Conservation (phyloP, 768 basidiomycete species). For the Leucosporidium yakuticum region DNA sequence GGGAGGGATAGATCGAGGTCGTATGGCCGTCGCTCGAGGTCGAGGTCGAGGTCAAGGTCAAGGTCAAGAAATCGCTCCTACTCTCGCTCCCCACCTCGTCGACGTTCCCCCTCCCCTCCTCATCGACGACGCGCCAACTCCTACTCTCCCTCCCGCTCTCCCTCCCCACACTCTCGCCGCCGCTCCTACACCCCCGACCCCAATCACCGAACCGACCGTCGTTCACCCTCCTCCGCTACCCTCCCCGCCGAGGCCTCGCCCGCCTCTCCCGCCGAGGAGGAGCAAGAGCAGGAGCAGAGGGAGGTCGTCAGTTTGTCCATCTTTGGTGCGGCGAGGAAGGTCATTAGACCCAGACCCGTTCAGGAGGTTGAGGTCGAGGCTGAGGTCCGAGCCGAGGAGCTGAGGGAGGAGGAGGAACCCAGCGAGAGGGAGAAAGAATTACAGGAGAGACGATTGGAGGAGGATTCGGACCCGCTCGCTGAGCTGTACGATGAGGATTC, state of each 20-base stretch:
- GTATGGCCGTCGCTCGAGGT: background rate
- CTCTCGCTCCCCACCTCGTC: background rate
- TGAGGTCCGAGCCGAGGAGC: background rate
- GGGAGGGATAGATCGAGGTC: no score
- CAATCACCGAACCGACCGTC: background rate
- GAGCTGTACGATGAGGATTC: background rate
- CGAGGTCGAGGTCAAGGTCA: background rate
- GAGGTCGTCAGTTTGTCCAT: background rate
- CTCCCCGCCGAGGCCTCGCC: background rate
- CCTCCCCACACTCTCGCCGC: background rate
- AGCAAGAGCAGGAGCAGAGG: background rate
- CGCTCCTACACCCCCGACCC: background rate
- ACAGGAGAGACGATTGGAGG: no score
- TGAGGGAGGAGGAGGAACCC: background rate
- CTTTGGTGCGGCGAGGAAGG: background rate
- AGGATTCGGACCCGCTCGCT: background rate
- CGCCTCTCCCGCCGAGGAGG: background rate
- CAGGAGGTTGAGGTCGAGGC: slow-evolving; percentile 5
- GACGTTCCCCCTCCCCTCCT: background rate
- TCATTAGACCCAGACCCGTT: background rate
- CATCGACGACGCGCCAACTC: no score
- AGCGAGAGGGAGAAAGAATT: background rate
- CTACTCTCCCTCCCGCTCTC: background rate
- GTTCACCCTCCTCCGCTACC: no score
- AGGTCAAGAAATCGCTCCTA: no score